phyloP scores from a whole-genome alignment of 495 filamentous ascomycete genomes.

The Podospora appendiculata region DNA sequence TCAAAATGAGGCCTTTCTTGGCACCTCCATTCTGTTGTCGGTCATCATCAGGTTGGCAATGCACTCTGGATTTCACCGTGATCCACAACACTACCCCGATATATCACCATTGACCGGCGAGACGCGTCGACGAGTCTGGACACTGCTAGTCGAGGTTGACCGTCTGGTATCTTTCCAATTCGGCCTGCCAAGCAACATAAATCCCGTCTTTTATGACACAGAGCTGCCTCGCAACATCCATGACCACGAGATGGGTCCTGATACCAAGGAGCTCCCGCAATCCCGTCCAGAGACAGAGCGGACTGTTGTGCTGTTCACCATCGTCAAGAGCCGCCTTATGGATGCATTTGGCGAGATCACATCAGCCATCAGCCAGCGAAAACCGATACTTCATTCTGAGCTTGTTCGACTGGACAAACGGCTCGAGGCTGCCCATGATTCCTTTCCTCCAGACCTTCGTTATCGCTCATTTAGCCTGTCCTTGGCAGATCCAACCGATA shows the following conservation, averaged over 20 bases:
- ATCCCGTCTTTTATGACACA: constrained; percentile 21
- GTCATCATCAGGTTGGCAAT: constrained; percentile 29
- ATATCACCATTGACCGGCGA: constrained; percentile 28
- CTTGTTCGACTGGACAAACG: constrained; percentile 23
- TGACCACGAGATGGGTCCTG: constrained; percentile 28
- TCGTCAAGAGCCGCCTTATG: constrained; percentile 19
- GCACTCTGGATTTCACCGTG: constrained; percentile 35
- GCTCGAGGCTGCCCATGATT: constrained; percentile 16
- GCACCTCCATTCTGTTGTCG: constrained; percentile 30
- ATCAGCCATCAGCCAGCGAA: constrained; percentile 11
- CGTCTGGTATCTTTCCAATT: constrained; percentile 21
- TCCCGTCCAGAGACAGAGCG: constrained; percentile 28
- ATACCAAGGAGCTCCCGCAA: constrained; percentile 23
- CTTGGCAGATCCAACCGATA: constrained; percentile 17
- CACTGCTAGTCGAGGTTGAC: constrained; percentile 20
- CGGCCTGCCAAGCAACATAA: constrained; percentile 22
- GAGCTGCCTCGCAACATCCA: constrained; percentile 29
- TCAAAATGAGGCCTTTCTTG: constrained; percentile 24
- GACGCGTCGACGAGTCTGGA: constrained; percentile 30
- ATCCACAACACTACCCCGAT: constrained; percentile 26
- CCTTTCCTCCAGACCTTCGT: constrained; percentile 15
- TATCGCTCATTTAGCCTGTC: constrained; percentile 13
- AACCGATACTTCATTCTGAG: constrained; percentile 20
- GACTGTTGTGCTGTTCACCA: constrained; percentile 15
- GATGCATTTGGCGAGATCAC: constrained; percentile 17